These are phyloP conservation scores for Apocynum venetum DNA, from an alignment of 257 asterid species.

Conservation along the genomic window DNA sequence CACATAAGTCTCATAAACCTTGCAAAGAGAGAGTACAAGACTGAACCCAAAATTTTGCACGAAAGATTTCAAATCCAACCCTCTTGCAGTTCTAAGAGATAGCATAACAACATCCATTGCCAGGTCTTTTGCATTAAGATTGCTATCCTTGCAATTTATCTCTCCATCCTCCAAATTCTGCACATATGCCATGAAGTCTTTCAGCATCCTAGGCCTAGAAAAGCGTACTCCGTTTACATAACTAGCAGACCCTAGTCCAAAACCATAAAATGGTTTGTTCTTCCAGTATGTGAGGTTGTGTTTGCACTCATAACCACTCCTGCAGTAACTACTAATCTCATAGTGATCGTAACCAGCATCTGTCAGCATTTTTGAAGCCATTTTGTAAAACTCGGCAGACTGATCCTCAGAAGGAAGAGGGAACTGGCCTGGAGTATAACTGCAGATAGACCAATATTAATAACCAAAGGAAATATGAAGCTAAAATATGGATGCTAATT, in stretches of 20 bases:
- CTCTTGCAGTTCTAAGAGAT: slow-evolving; percentile 72
- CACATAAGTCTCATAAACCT: slow-evolving; percentile 48
- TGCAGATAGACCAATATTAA: slow-evolving; percentile 28
- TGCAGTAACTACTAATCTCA: slow-evolving; percentile 91
- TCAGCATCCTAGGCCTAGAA: slow-evolving; percentile 84
- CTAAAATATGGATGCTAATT: not conserved
- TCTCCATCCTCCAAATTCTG: slow-evolving; percentile 52
- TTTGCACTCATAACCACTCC: slow-evolving; percentile 67
- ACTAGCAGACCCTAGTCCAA: slow-evolving; percentile 92
- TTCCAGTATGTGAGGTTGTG: slow-evolving; percentile 91
- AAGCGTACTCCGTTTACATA: slow-evolving; percentile 58
- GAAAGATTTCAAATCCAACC: slow-evolving; percentile 72
- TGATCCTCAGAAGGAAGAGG: slow-evolving; percentile 86
- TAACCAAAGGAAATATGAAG: not conserved
- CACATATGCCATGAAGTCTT: slow-evolving; percentile 58
- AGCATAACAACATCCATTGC: slow-evolving; percentile 84
- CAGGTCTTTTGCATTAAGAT: slow-evolving; percentile 46
- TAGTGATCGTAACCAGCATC: slow-evolving; percentile 79
- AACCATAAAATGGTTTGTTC: slow-evolving; percentile 68
- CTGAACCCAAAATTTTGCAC: slow-evolving; percentile 58
- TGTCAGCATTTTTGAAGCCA: slow-evolving; percentile 67
- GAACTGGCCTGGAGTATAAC: slow-evolving; percentile 81
- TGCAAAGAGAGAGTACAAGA: slow-evolving; percentile 44
- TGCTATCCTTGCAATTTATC: slow-evolving; percentile 19
- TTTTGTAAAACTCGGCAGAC: slow-evolving; percentile 78